Evolutionary conservation across 2,329 filamentous ascomycete species (phyloP).

Genomic region (Fusarium sp.): DNA sequence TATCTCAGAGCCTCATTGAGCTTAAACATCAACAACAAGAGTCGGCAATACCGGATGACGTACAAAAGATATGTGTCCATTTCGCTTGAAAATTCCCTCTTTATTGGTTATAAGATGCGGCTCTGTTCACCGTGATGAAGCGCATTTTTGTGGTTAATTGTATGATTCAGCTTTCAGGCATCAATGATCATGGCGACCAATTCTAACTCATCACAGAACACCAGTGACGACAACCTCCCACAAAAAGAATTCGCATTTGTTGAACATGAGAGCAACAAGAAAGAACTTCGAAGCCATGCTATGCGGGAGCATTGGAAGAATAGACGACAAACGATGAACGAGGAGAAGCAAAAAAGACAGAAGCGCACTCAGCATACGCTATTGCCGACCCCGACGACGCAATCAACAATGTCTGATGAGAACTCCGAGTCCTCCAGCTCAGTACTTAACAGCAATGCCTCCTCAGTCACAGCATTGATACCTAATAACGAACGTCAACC

Average conservation of each 20-base stretch:
- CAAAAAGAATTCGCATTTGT: neutral
- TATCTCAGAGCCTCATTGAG: neutral
- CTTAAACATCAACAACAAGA: neutral
- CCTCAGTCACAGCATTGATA: neutral
- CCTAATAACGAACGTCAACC: neutral
- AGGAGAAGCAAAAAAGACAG: slow-evolving; percentile 1
- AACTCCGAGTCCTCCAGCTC: neutral
- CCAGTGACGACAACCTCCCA: neutral
- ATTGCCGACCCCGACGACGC: neutral
- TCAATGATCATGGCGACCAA: neutral
- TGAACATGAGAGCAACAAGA: neutral
- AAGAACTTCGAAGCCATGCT: slow-evolving; percentile 44
- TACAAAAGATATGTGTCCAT: neutral
- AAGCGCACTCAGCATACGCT: slow-evolving; percentile 9
- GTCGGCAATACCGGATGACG: neutral
- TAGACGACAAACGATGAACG: slow-evolving; percentile 30
- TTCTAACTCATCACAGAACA: neutral
- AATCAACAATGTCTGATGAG: neutral
- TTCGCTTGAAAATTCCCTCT: neutral
- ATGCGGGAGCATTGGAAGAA: slow-evolving; percentile 50
- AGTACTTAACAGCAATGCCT: neutral
- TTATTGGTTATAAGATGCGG: neutral
- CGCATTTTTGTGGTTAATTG: neutral
- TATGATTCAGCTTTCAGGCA: neutral
- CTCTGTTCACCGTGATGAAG: neutral